A percentile compares a stretch with the other conserved stretches of the same genome.
These are phyloP conservation scores for Cytidiella melzeri DNA, from an alignment of 768 basidiomycete genomes.

Conservation along the genomic window DNA sequence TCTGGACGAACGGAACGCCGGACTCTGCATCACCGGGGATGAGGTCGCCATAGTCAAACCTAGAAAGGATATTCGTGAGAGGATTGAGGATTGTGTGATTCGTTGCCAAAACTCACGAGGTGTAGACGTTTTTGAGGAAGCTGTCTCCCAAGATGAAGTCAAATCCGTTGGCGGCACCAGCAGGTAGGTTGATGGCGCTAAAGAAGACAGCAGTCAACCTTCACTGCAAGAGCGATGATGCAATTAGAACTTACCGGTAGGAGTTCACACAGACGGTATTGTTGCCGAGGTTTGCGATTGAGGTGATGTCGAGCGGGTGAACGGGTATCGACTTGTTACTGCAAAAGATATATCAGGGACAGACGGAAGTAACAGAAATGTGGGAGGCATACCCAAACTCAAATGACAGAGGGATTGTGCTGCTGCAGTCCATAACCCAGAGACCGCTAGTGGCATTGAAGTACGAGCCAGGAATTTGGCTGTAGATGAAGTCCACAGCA, in stretches of 20 bases:
- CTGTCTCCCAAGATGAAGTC: slow-evolving; percentile 30
- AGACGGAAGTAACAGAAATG: neutral
- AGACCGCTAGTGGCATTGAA: slow-evolving; percentile 16
- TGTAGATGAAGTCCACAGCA: slow-evolving; percentile 27
- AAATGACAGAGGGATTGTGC: slow-evolving; percentile 22
- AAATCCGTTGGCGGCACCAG: slow-evolving; percentile 14
- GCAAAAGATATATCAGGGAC: neutral
- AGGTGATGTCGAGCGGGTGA: slow-evolving; percentile 29
- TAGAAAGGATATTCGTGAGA: neutral
- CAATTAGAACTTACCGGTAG: slow-evolving; percentile 15
- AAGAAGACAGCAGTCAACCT: neutral
- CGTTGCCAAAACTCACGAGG: slow-evolving; percentile 18
- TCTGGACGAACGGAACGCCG: slow-evolving; percentile 27
- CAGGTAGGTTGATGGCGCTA: slow-evolving; percentile 9
- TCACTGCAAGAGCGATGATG: too few relatives aligned
- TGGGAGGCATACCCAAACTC: slow-evolving; percentile 22
- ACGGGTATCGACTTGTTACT: slow-evolving; percentile 35
- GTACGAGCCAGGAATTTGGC: slow-evolving; percentile 23
- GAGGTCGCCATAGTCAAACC: slow-evolving; percentile 21
- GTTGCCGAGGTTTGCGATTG: slow-evolving; percentile 10
- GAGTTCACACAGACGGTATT: slow-evolving; percentile 25
- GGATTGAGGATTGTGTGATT: neutral
- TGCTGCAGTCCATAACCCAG: slow-evolving; percentile 29
- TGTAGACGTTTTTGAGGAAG: slow-evolving; percentile 31
- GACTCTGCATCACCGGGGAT: slow-evolving; percentile 12